Evolutionary conservation across 2,329 filamentous ascomycete genomes (phyloP), one percentile per base, ranked within the genome.

Genomic region (Botrytis aclada): DNA sequence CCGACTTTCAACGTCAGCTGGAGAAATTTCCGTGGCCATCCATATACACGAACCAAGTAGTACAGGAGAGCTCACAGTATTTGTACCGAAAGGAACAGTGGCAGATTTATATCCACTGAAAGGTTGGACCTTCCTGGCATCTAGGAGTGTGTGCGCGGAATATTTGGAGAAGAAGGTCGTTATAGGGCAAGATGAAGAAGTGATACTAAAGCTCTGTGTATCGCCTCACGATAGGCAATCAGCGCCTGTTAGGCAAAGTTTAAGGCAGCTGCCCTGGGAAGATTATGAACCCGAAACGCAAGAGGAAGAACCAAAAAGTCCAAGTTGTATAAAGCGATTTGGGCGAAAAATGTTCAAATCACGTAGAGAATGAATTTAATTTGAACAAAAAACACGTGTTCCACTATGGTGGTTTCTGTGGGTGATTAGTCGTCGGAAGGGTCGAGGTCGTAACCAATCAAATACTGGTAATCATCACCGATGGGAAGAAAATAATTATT

Each of bases 11-110:
- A 76, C 73, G 14, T 54, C 71, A 51, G 69, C 47, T 9, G 76
- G 75, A 25, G 34, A 54, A 1, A 73, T 77, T 18, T 61, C 71
- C 8, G 71, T 78, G n/a, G 69, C 65, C 16, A 41, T 77, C 45
- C 32, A 73, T n/a, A 62, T 75, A 25, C 58, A 71, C 20, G 74
- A 77, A 62, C 41, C 22, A 32, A 34, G 41, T 25, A 70, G 72
- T 22, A 73, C 63, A 16, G 75, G 76, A 7, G 34, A 70, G 12
- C 70, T 75, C 32, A 70, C 61, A 29, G 16, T 78, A 29, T 62
- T 29, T 39, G 71, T 77, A 16, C 76, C 75, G 6, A 63, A 37
- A 56, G 61, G 43, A n/a, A 41, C 65, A 56, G 47, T 56, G 10
- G 47, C 37, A 16, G 65, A 56, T 37, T 67, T 56, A 32, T 69